Evolutionary conservation across 2,329 filamentous ascomycete genomes (phyloP).

Genomic region (Diaporthe sp.): DNA sequence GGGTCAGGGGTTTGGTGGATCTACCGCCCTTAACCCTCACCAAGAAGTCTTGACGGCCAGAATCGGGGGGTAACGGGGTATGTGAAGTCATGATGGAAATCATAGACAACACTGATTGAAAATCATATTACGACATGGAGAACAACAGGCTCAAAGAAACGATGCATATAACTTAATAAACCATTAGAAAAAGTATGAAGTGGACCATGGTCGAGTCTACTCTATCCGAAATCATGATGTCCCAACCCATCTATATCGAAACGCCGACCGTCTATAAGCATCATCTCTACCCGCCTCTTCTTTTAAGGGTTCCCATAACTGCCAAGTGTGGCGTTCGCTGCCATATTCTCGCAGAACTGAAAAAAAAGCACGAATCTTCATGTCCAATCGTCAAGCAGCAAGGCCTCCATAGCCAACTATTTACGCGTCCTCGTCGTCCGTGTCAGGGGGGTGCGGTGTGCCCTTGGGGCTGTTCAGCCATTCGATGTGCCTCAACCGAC

Average conservation of each 20-base stretch:
- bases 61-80: background rate
- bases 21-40: conserved; percentile 6
- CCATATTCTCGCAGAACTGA: background rate
- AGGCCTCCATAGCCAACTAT: background rate
- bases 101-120: background rate
- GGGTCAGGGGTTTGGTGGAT: conserved; percentile 29
- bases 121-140: background rate
- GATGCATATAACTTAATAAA: background rate
- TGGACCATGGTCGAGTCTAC: conserved; percentile 18
- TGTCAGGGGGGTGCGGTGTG: conserved; percentile 82
- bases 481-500: conserved; percentile 87
- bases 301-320: background rate
- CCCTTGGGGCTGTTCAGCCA: conserved; percentile 90
- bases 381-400: background rate
- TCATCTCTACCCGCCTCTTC: conserved; percentile 16
- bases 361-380: conserved; percentile 3
- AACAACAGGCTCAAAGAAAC: background rate
- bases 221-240: conserved; percentile 23
- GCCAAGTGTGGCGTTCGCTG: background rate
- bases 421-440: conserved; percentile 76
- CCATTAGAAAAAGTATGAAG: conserved; percentile 15
- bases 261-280: conserved; percentile 24
- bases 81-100: no score
- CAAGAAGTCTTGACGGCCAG: background rate
- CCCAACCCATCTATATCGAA: conserved; percentile 20